Percentiles rank a stretch among this genome's conserved stretches.
Evolutionary conservation across 2,329 filamentous ascomycete genomes (phyloP).

Genomic region (Monilinia fructicola): DNA sequence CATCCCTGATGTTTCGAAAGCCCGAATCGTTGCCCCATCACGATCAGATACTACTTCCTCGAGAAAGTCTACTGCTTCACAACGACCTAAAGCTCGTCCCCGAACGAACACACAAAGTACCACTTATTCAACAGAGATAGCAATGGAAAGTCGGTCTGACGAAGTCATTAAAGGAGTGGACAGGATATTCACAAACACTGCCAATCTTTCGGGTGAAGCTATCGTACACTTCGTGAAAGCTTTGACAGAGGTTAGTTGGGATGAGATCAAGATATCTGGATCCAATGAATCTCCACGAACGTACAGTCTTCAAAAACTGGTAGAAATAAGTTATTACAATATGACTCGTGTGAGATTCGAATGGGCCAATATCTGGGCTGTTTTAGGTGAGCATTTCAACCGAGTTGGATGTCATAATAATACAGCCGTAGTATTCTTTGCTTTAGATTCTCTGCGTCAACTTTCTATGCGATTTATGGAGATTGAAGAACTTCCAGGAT

Average conservation of each 20-base stretch:
- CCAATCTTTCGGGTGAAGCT: conserved; percentile 86
- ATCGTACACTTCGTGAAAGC: conserved; percentile 95
- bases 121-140: conserved; percentile 73
- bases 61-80: conserved; percentile 64
- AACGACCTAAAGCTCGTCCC: conserved; percentile 50
- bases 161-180: conserved; percentile 93
- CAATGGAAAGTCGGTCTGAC: conserved; percentile 86
- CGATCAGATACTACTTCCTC: conserved; percentile 54
- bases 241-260: conserved; percentile 95
- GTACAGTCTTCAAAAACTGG: conserved; percentile 95
- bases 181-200: conserved; percentile 94
- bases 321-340: conserved; percentile 99
- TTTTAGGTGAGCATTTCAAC: conserved; percentile 98
- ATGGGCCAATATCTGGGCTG: conserved; percentile 96
- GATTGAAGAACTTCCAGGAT: conserved; percentile 93
- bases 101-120: conserved; percentile 49
- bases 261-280: conserved; percentile 96
- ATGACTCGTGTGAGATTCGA: conserved; percentile 98
- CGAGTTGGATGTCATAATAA: conserved; percentile 95
- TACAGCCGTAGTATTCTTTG: conserved; percentile 95
- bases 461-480: conserved; percentile 99
- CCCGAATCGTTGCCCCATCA: conserved; percentile 62
- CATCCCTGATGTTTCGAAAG: conserved; percentile 87
- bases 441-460: conserved; percentile 90
- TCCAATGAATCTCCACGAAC: conserved; percentile 94